Percentiles rank a stretch among this genome's conserved stretches.
Evolutionary conservation across 441 rosid genomes (phyloP).

Genomic region (Heliophila coronopifolia): DNA sequence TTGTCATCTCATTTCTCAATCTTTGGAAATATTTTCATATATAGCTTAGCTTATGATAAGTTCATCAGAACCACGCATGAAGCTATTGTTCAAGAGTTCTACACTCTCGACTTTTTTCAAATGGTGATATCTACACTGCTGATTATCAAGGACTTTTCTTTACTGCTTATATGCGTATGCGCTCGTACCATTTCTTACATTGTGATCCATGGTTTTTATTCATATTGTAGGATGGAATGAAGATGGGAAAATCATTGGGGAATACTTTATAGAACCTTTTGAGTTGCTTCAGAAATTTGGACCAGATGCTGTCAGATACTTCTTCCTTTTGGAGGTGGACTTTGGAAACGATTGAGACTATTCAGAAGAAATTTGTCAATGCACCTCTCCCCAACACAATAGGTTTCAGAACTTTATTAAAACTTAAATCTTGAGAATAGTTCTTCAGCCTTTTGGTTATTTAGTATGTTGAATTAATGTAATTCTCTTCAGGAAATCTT

Average conservation of each 20-base stretch:
- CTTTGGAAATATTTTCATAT: slow-evolving; percentile 86
- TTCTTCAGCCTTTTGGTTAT: background rate
- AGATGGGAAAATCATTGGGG: slow-evolving; percentile 97
- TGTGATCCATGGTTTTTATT: slow-evolving; percentile 41
- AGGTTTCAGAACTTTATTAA: slow-evolving; percentile 35
- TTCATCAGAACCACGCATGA: slow-evolving; percentile 93
- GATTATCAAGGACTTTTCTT: slow-evolving; percentile 88
- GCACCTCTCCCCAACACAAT: slow-evolving; percentile 95
- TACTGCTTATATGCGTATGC: no score
- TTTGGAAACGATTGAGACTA: slow-evolving; percentile 95
- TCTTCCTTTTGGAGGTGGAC: slow-evolving; percentile 83
- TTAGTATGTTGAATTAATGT: background rate
- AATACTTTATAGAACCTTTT: slow-evolving; percentile 86
- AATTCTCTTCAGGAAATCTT: slow-evolving; percentile 65
- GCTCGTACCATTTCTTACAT: slow-evolving; percentile 55
- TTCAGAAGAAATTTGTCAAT: slow-evolving; percentile 82
- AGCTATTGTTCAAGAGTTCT: slow-evolving; percentile 85
- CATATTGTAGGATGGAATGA: slow-evolving; percentile 82
- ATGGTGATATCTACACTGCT: slow-evolving; percentile 78
- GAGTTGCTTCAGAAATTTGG: slow-evolving; percentile 79
- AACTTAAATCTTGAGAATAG: slow-evolving; percentile 6
- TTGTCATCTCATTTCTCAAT: slow-evolving; percentile 67
- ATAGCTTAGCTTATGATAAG: slow-evolving; percentile 62
- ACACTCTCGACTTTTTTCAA: slow-evolving; percentile 68
- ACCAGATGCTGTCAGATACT: slow-evolving; percentile 83